Evolutionary conservation across 139 green algal genomes (phyloP).

Genomic region (Asterochloris erici): DNA sequence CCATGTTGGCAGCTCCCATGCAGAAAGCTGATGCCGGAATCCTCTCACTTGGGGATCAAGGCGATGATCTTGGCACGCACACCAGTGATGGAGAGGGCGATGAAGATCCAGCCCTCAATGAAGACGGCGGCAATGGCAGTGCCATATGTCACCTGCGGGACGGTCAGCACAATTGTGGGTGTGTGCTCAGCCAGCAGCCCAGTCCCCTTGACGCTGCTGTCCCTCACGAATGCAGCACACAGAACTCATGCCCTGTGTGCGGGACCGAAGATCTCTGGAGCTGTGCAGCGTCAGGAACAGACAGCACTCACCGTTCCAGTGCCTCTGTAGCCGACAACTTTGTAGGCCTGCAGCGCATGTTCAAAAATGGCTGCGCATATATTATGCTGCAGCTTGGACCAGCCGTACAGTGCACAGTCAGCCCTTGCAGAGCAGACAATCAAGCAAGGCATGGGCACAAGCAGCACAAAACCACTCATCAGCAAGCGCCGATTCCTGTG

Average conservation of each 20-base stretch:
- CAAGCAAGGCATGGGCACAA: too few relatives aligned
- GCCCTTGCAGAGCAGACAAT: too few relatives aligned
- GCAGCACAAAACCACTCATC: too few relatives aligned
- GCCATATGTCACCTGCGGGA: slow-evolving; percentile 45
- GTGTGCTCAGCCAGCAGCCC: not conserved
- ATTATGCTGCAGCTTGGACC: not conserved
- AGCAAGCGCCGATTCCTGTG: too few relatives aligned
- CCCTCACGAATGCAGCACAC: too few relatives aligned
- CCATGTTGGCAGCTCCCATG: not conserved
- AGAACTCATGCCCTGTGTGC: not conserved
- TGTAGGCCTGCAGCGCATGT: slow-evolving; percentile 68
- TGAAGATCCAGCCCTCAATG: slow-evolving; percentile 77
- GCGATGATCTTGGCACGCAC: slow-evolving; percentile 49
- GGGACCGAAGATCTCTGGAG: not conserved
- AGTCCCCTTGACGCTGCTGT: not conserved
- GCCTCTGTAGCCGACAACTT: slow-evolving; percentile 53
- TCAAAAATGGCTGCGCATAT: slow-evolving; percentile 9
- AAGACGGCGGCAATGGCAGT: slow-evolving; percentile 58
- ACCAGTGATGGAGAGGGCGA: slow-evolving; percentile 61
- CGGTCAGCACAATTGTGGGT: not conserved
- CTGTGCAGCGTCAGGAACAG: not conserved
- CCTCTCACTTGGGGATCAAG: slow-evolving; percentile 49
- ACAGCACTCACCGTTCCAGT: slow-evolving; percentile 8
- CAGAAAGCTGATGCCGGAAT: not conserved
- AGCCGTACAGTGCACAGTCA: too few relatives aligned